Conservation (phyloP, 768 basidiomycete genomes). For the Lactarius sanguifluus region DNA sequence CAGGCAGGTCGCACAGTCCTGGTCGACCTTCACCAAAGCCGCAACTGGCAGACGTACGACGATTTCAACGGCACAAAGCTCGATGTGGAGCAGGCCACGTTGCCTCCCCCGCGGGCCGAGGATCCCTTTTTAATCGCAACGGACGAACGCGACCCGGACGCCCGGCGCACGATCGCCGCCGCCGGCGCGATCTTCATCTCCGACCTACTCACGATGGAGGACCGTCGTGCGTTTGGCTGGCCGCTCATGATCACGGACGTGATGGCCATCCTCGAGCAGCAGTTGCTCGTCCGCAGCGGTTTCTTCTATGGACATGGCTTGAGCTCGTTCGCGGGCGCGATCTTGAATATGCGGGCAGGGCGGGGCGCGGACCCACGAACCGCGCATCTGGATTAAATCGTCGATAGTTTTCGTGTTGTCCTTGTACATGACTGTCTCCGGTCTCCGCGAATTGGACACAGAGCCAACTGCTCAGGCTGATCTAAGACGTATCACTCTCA, state of each 20-base stretch:
- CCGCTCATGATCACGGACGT: constrained; percentile 45
- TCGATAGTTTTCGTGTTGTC: neutral
- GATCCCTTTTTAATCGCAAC: constrained; percentile 39
- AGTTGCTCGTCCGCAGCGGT: constrained; percentile 36
- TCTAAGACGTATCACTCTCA: too few species aligned
- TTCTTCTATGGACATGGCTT: constrained; percentile 44
- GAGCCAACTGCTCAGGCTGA: too few species aligned
- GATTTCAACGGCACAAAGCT: constrained; percentile 8
- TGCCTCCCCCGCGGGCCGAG: constrained; percentile 13
- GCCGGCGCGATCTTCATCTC: constrained; percentile 43
- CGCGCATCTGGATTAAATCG: constrained; percentile 37
- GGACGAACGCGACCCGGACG: constrained; percentile 43
- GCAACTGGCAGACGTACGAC: constrained; percentile 9
- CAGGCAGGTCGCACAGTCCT: constrained; percentile 35
- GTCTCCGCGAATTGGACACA: neutral
- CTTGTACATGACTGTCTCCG: too few species aligned
- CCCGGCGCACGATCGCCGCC: constrained; percentile 36
- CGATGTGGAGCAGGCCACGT: constrained; percentile 11
- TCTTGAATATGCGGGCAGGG: constrained; percentile 40
- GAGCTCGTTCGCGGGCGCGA: constrained; percentile 42
- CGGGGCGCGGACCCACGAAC: constrained; percentile 40
- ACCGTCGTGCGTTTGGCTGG: constrained; percentile 43
- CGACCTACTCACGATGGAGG: constrained; percentile 45
- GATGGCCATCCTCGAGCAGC: constrained; percentile 44
- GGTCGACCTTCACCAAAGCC: neutral